Evolutionary conservation across 257 asterid genomes (phyloP).

Genomic region (Datura wrightii): DNA sequence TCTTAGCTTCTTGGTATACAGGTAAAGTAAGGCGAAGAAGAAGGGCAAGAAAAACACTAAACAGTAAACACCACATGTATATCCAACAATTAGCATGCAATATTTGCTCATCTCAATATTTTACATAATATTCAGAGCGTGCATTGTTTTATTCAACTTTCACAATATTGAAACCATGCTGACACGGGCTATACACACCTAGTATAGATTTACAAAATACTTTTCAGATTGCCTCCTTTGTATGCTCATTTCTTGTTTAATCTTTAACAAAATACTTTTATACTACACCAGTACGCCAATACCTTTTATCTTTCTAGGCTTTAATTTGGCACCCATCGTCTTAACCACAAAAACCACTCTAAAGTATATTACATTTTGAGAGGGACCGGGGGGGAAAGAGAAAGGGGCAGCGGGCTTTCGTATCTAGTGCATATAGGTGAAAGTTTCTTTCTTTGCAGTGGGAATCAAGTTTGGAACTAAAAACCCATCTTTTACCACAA

Average conservation of each 20-base stretch:
- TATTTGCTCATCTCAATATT: no score
- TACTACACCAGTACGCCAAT: neutral
- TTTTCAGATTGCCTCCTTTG: neutral
- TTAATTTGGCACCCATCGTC: no score
- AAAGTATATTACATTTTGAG: neutral
- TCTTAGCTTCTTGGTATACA: no score
- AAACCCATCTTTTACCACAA: neutral
- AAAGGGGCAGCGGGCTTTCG: neutral
- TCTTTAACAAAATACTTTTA: neutral
- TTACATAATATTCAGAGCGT: no score
- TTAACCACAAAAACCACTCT: neutral
- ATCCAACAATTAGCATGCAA: no score
- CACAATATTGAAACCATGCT: no score
- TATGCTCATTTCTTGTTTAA: neutral
- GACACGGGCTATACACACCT: no score
- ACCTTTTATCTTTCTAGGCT: neutral
- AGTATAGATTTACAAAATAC: neutral
- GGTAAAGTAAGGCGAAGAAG: no score
- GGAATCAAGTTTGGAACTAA: conserved; percentile 14
- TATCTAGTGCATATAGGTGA: neutral
- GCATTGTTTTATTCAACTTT: no score
- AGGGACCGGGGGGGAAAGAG: neutral
- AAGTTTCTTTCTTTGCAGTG: neutral
- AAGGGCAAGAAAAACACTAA: no score
- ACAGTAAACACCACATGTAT: no score